phyloP scores from a whole-genome alignment of 176 grass and related monocot genomes.

The Juncus effusus region DNA sequence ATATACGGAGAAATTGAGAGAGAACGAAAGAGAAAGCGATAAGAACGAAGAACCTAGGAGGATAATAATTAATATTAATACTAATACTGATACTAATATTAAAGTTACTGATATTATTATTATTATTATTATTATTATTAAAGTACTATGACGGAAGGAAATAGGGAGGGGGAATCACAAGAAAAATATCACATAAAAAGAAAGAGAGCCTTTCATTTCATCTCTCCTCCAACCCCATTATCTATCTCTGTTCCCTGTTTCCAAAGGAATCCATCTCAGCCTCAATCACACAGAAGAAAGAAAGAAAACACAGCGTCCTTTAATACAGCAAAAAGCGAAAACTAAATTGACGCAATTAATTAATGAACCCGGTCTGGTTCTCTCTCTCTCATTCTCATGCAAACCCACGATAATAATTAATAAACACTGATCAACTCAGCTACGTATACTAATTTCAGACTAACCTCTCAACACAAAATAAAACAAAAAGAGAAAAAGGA shows the following conservation, averaged over 20 bases:
- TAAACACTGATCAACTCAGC: neutral
- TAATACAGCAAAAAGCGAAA: neutral
- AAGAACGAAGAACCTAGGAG: neutral
- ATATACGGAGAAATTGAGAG: neutral
- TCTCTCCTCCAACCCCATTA: neutral
- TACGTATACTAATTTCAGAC: too few relatives aligned
- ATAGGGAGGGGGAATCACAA: neutral
- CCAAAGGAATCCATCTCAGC: neutral
- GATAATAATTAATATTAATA: neutral
- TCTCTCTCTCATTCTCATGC: constrained; percentile 5
- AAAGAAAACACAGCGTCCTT: too few relatives aligned
- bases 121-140: too few relatives aligned
- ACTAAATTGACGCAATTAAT: neutral
- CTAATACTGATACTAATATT: too few relatives aligned
- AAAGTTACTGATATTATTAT: neutral
- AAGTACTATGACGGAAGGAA: too few relatives aligned
- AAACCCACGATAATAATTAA: neutral
- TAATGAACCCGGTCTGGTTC: constrained; percentile 2
- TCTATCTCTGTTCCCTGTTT: neutral
- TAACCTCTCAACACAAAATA: neutral
- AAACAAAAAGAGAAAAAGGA: neutral
- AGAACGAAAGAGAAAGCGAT: neutral
- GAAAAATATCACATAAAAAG: neutral
- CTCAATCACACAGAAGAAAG: neutral
- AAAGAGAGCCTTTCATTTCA: neutral